Conservation (phyloP, 179 eudicot species). For the Gypsophila paniculata region DNA sequence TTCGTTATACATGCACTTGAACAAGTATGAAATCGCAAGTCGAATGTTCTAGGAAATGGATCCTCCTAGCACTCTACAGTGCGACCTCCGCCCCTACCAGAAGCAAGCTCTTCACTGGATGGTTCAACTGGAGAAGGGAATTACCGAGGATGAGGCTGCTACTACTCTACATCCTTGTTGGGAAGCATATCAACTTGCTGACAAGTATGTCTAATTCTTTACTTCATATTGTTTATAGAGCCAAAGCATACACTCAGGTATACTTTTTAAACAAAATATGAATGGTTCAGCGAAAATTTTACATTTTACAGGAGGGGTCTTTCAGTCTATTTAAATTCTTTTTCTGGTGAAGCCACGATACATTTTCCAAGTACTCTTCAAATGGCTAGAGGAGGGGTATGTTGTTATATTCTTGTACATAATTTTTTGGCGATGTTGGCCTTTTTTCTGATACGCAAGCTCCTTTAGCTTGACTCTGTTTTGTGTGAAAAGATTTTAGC, state of each 20-base stretch:
- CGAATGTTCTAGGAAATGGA: slow-evolving; percentile 72
- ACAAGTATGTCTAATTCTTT: slow-evolving; percentile 43
- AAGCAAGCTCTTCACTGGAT: slow-evolving; percentile 97
- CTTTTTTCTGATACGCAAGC: slow-evolving; percentile 21
- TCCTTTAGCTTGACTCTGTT: slow-evolving; percentile 6
- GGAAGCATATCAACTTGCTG: slow-evolving; percentile 88
- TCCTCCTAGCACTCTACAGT: slow-evolving; percentile 75
- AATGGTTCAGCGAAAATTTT: slow-evolving; percentile 15
- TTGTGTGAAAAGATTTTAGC: slow-evolving; percentile 66
- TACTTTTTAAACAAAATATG: neutral
- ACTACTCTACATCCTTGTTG: slow-evolving; percentile 93
- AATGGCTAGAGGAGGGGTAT: slow-evolving; percentile 97
- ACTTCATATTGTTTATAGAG: neutral
- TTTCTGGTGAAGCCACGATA: slow-evolving; percentile 92
- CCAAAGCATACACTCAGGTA: neutral
- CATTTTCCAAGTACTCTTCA: slow-evolving; percentile 95
- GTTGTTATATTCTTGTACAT: slow-evolving; percentile 16
- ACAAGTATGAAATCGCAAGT: slow-evolving; percentile 4
- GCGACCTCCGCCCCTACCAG: slow-evolving; percentile 91
- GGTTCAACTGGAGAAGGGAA: slow-evolving; percentile 79
- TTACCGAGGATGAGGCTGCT: slow-evolving; percentile 63
- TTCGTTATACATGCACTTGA: neutral
- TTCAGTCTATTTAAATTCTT: slow-evolving; percentile 76
- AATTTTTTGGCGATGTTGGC: neutral
- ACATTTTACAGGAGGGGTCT: slow-evolving; percentile 68